Conservation (phyloP, 2,329 filamentous ascomycete genomes). For the Beauveria sp. region DNA sequence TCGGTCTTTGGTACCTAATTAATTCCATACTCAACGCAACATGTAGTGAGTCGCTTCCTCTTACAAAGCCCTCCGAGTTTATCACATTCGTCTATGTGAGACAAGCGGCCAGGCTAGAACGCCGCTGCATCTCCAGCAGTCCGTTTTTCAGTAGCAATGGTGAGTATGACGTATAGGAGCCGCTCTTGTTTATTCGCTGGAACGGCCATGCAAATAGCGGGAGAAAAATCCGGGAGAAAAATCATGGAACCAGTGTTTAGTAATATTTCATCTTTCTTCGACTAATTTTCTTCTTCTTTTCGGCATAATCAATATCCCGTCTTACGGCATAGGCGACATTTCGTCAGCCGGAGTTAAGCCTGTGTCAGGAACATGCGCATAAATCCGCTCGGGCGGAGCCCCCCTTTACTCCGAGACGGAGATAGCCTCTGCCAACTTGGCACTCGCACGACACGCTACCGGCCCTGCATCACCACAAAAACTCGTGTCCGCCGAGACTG, state of each 20-base stretch:
- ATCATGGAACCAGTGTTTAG: neutral
- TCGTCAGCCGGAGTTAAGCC: neutral
- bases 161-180: too few species aligned
- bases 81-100: too few species aligned
- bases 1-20: too few species aligned
- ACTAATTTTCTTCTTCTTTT: neutral
- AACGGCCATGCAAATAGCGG: neutral
- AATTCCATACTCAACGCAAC: too few species aligned
- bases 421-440: constrained; percentile 2
- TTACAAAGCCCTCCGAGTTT: too few species aligned
- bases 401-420: constrained; percentile 6
- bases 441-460: neutral
- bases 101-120: too few species aligned
- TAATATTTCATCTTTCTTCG: too few species aligned
- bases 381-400: constrained; percentile 7
- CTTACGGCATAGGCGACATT: neutral
- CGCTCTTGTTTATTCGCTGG: too few species aligned
- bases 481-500: too few species aligned
- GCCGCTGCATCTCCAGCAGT: too few species aligned
- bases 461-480: neutral
- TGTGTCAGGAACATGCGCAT: neutral
- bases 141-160: too few species aligned
- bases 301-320: neutral
- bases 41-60: too few species aligned
- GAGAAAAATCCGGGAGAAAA: neutral